A percentile compares a stretch with the other conserved stretches of the same genome.
Evolutionary conservation across 2,329 filamentous ascomycete species (phyloP).

Genomic region (Aspergillus ibericus): DNA sequence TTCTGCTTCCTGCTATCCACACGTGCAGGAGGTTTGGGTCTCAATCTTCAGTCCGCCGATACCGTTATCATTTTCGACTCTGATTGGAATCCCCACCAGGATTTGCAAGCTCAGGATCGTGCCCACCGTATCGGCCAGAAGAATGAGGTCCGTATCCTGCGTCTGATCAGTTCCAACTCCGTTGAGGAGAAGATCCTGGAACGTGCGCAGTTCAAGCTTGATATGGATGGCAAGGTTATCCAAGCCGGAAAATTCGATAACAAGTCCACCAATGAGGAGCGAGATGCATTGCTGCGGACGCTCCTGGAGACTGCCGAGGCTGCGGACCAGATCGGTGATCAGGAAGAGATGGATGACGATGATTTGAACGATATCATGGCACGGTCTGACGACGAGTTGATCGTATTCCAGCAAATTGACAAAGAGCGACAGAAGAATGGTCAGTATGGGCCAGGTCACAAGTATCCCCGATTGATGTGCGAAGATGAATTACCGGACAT

Average conservation of each 20-base stretch:
- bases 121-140: slow-evolving; percentile 99
- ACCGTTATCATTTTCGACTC: slow-evolving; percentile 99
- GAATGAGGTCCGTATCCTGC: slow-evolving; percentile 96
- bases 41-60: slow-evolving; percentile 96
- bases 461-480: slow-evolving; percentile 74
- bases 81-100: slow-evolving; percentile 99
- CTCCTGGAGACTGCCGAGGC: slow-evolving; percentile 78
- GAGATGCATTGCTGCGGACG: slow-evolving; percentile 93
- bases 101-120: slow-evolving; percentile 98
- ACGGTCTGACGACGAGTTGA: slow-evolving; percentile 77
- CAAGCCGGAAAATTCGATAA: slow-evolving; percentile 99
- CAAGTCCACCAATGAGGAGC: slow-evolving; percentile 97
- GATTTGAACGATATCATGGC: slow-evolving; percentile 94
- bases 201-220: slow-evolving; percentile 93
- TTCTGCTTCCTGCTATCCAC: slow-evolving; percentile 99
- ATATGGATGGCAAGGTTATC: slow-evolving; percentile 99
- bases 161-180: slow-evolving; percentile 93
- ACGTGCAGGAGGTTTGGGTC: slow-evolving; percentile 93
- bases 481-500: slow-evolving; percentile 92
- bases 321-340: slow-evolving; percentile 71
- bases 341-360: slow-evolving; percentile 98
- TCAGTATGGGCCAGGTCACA: slow-evolving; percentile 69
- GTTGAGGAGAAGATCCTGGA: slow-evolving; percentile 99
- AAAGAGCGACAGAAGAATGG: slow-evolving; percentile 66
- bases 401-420: slow-evolving; percentile 79